Conservation (phyloP, 2,329 filamentous ascomycete genomes). For the Penicillium paneum region DNA sequence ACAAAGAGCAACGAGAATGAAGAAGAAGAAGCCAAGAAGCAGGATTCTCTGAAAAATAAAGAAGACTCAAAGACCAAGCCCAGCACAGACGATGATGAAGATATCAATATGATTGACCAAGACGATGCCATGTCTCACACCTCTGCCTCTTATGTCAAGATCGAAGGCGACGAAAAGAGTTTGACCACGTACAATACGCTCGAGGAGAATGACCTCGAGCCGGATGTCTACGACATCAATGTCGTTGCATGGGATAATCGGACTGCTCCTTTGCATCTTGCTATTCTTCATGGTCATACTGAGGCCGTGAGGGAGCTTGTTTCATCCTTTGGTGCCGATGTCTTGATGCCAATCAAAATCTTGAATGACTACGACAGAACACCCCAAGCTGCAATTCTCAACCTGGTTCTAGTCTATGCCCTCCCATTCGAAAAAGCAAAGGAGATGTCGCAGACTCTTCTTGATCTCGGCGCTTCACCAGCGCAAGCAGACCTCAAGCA, state of each 20-base stretch:
- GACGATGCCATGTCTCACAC: constrained; percentile 49
- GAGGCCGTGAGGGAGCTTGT: constrained; percentile 68
- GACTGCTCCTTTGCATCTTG: constrained; percentile 72
- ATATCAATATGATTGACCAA: constrained; percentile 35
- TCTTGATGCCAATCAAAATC: constrained; percentile 70
- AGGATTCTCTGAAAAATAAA: constrained; percentile 17
- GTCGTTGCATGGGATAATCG: constrained; percentile 75
- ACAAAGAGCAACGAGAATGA: constrained; percentile 63
- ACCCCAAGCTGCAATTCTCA: constrained; percentile 62
- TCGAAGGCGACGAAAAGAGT: constrained; percentile 45
- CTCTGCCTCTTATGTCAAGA: constrained; percentile 73
- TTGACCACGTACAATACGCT: constrained; percentile 45
- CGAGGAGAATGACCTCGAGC: constrained; percentile 60
- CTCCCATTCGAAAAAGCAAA: constrained; percentile 63
- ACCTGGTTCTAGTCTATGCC: constrained; percentile 63
- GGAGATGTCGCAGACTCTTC: constrained; percentile 61
- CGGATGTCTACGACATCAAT: constrained; percentile 77
- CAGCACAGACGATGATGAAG: constrained; percentile 21
- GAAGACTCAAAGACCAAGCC: neutral
- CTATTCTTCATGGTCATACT: constrained; percentile 69
- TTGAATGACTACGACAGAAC: constrained; percentile 43
- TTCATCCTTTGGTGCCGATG: constrained; percentile 70
- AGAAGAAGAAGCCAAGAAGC: constrained; percentile 53
- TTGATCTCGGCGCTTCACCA: constrained; percentile 68
- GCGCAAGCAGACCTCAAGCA: constrained; percentile 67